These are phyloP conservation scores for Candida pseudoviswanathii DNA, from an alignment of 1,139 yeast species.

Conservation along the genomic window DNA sequence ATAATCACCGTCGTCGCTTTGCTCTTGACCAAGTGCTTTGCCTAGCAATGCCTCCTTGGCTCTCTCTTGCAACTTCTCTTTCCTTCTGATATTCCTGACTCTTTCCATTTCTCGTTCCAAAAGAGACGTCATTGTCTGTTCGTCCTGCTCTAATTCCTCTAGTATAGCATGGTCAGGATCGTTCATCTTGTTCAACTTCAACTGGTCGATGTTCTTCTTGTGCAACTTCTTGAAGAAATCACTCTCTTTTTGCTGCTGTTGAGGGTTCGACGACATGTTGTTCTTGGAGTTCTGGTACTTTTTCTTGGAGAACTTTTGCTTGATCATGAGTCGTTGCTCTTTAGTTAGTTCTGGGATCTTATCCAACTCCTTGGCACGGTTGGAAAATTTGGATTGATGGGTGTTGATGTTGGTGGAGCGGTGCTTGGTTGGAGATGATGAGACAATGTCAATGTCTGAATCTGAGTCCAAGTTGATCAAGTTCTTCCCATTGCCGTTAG, in stretches of 20 bases:
- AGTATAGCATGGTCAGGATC: conserved; percentile 34
- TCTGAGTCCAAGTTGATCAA: conserved; percentile 28
- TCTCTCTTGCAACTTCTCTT: conserved; percentile 46
- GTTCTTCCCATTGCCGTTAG: conserved; percentile 11
- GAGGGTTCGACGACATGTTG: conserved; percentile 4
- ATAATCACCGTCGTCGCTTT: conserved; percentile 17
- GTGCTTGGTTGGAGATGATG: conserved; percentile 15
- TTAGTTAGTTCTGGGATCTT: conserved; percentile 38
- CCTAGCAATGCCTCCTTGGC: conserved; percentile 36
- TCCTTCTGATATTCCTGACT: conserved; percentile 51
- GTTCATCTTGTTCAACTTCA: conserved; percentile 25
- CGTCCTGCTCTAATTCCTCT: conserved; percentile 43
- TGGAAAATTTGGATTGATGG: conserved; percentile 13
- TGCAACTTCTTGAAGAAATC: conserved; percentile 30
- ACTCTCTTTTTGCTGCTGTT: conserved; percentile 7
- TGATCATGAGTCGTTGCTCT: conserved; percentile 36
- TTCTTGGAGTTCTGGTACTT: conserved; percentile 10
- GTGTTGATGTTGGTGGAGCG: conserved; percentile 1
- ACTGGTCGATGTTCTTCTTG: conserved; percentile 39
- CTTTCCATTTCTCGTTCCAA: conserved; percentile 65
- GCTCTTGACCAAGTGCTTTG: conserved; percentile 20
- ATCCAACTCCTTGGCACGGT: conserved; percentile 16
- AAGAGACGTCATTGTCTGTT: conserved; percentile 48
- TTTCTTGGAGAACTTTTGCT: conserved; percentile 36
- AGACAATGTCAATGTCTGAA: conserved; percentile 16